Base-by-base conservation (phyloP, 140 eudicot species). In the Cichorium intybus region DNA sequence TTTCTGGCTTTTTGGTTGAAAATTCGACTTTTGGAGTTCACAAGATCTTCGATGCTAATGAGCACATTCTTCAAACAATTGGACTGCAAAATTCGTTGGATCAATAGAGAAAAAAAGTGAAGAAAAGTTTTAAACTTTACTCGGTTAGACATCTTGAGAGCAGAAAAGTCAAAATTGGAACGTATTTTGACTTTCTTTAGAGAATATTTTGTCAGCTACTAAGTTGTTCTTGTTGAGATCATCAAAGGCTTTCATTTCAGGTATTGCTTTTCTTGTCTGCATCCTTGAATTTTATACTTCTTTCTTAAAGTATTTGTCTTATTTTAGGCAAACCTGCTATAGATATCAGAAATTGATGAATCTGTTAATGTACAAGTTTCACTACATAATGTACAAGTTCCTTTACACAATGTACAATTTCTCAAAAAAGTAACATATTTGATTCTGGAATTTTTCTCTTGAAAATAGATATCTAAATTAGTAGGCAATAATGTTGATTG, bases 121-220 rank as follows among this genome's bases (percentile, higher is more conserved):
- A 20, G 26, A 35, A 35, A 39, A 54, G 45, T 41, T 56, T 69
- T 29, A 37, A 69, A 64, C 26, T 45, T 46, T 68, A 68, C n/a
- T 49, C 24, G 20, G 29, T 35, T 71, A 39, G 56, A 71, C 23
- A 49, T 61, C 24, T 52, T 60, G 50, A 14, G 43, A 75, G 59
- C 10, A 22, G 59, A 60, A 7, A 22, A 60, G 80, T 75, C 75
- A 68, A 75, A 75, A 68, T 60, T 75, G 65, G 75, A 68, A 46
- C 9, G 20, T 39, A 51, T 37, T 67, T 28, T 37, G 43, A 26
- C 45, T 47, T 46, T 48, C 60, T 56, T 48, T 18, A 31, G 34
- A 15, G 46, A 4, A 24, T 37, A 24, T 43, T 27, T 15, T 1
- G 4, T 56, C 34, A 41, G 62, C 51, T 60, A 63, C 54, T 65